Evolutionary conservation across 768 basidiomycete genomes (phyloP).

Genomic region (Chalciporus pseudorubinellus): DNA sequence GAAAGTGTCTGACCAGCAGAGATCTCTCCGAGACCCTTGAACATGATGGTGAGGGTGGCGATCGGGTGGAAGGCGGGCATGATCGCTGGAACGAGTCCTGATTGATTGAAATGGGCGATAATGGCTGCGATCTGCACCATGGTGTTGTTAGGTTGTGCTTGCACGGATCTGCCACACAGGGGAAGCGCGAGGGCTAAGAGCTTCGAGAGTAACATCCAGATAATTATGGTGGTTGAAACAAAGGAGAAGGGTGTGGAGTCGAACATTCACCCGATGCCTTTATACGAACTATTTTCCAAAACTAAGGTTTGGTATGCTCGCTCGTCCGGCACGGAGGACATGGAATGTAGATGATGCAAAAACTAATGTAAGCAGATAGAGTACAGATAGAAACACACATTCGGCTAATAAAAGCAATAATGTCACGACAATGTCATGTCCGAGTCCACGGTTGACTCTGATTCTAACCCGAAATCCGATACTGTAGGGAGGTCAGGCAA

Average conservation of each 20-base stretch:
- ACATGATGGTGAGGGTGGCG: slow-evolving; percentile 56
- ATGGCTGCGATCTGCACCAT: slow-evolving; percentile 53
- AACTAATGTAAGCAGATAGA: slow-evolving; percentile 32
- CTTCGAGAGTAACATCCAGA: slow-evolving; percentile 17
- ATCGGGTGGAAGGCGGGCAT: slow-evolving; percentile 58
- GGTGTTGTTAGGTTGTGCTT: slow-evolving; percentile 45
- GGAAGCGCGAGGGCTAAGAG: slow-evolving; percentile 28
- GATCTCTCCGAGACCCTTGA: slow-evolving; percentile 45
- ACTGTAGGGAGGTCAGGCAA: slow-evolving; percentile 26
- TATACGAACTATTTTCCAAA: slow-evolving; percentile 15
- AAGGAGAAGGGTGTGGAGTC: neutral
- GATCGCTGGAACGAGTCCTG: slow-evolving; percentile 60
- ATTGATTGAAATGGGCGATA: slow-evolving; percentile 64
- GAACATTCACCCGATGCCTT: neutral
- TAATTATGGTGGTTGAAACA: neutral
- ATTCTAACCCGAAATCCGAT: slow-evolving; percentile 30
- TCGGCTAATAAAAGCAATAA: slow-evolving; percentile 21
- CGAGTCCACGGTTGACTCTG: slow-evolving; percentile 23
- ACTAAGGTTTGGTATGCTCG: slow-evolving; percentile 21
- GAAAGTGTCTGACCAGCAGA: slow-evolving; percentile 58
- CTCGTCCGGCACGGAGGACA: slow-evolving; percentile 1
- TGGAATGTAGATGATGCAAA: slow-evolving; percentile 16
- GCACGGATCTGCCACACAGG: slow-evolving; percentile 36
- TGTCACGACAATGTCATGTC: slow-evolving; percentile 19
- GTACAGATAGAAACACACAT: slow-evolving; percentile 32